These are phyloP conservation scores for Codiaeum variegatum DNA, from an alignment of 441 rosid genomes.

Conservation along the genomic window DNA sequence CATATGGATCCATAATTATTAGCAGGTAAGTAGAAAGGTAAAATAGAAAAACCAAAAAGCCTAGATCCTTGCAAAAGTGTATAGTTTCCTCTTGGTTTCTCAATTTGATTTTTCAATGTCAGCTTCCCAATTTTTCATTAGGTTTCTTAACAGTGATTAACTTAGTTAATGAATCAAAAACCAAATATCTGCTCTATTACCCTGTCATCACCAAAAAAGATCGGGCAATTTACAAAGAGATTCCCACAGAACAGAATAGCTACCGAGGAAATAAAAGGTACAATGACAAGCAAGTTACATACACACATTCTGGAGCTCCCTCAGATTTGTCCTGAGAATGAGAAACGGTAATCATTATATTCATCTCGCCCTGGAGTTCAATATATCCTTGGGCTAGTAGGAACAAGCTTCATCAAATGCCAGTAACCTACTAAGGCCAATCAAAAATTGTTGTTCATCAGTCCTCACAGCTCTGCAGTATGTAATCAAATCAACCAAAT, in stretches of 20 bases:
- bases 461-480: conserved; percentile 8
- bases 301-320: conserved; percentile 20
- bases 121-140: conserved; percentile 5
- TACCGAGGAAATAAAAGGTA: neutral
- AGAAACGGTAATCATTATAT: conserved; percentile 2
- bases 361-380: conserved; percentile 15
- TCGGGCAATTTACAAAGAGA: conserved; percentile 11
- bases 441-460: conserved; percentile 12
- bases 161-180: neutral
- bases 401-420: conserved; percentile 16
- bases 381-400: conserved; percentile 11
- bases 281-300: conserved; percentile 19
- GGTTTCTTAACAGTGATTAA: neutral
- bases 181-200: neutral
- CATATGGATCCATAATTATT: neutral
- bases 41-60: neutral
- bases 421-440: conserved; percentile 14
- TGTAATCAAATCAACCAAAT: conserved; percentile 14
- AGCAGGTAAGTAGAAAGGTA: neutral
- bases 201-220: neutral
- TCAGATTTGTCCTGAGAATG: conserved; percentile 13
- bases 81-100: neutral
- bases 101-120: neutral
- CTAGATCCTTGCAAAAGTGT: neutral
- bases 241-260: conserved; percentile 7